Conservation (phyloP, 2,329 filamentous ascomycete genomes). For the Stemphylium beticola region DNA sequence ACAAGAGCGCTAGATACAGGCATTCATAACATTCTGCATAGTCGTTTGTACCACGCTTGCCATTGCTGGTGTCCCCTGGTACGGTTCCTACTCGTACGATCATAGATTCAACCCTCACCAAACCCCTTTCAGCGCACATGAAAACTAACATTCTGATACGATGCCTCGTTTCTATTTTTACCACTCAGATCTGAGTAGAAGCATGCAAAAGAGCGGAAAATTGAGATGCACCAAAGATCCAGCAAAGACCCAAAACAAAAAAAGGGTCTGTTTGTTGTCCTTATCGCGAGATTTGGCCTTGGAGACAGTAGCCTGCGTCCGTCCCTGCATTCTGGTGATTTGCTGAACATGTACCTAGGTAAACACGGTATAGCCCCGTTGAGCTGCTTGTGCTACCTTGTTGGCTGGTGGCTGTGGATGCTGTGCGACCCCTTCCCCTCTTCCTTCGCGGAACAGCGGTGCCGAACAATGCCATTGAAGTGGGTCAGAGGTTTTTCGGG, state of each 20-base stretch:
- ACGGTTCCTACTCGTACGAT: neutral
- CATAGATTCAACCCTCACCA: neutral
- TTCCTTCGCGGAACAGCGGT: conserved; percentile 9
- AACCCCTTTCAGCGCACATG: no score
- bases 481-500: conserved; percentile 1
- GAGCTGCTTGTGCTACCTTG: neutral
- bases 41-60: neutral
- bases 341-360: neutral
- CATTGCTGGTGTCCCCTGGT: neutral
- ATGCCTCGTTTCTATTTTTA: no score
- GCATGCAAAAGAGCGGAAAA: no score
- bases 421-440: conserved; percentile 2
- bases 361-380: neutral
- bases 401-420: neutral
- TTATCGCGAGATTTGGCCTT: neutral
- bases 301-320: neutral
- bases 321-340: neutral
- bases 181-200: no score
- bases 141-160: no score
- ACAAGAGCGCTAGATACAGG: neutral
- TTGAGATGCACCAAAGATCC: neutral
- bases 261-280: neutral
- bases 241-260: neutral
- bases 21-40: neutral
- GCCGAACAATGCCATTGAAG: conserved; percentile 15